Evolutionary conservation across 2,329 filamentous ascomycete genomes (phyloP), one percentile per base, ranked within the genome.

Genomic region (Berkeleyomyces basicola): DNA sequence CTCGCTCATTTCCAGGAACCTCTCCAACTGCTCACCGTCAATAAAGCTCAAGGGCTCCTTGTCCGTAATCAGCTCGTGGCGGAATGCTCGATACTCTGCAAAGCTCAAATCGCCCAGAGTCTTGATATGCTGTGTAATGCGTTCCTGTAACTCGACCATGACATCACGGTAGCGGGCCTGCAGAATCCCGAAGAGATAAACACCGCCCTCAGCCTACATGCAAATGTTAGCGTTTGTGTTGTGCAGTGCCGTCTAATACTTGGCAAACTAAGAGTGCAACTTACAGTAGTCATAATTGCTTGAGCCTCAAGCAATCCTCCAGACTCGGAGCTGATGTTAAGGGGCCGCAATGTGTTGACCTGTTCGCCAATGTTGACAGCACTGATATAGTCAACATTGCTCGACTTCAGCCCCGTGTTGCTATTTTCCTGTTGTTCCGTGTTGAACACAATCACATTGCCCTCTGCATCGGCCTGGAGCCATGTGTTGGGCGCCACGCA

Each of bases 341-440:
- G 82, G 37, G 82, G 82, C 31, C 86, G 82, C 62, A 97, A 95
- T 40, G 84, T 82, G 70, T 99, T 99, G 62, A 97, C 89, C 81
- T 93, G 90, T 72, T 99, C 92, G 0, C 93, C 91, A 7, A 99
- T 77, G 53, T 86, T 84, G 66, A 97, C 83, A 72, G 96, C 91
- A 65, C 87, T 86, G 0, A 83, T 88, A 4, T 64, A 64, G 36
- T 64, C 51, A 36, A 64, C 51, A n/a, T n/a, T 53, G 14, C 31
- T 42, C 10, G 40, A 11, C 11, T 55, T 40, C n/a, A 23, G 39
- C 3, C 90, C 78, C 49, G 88, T 80, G 67, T 97, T 74, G 37
- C 83, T 79, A 59, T 80, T 80, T 65, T 79, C 81, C 68, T 96
- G 90, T 61, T 93, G 85, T 1, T 81, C 79, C 0, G 85, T 90